Percentiles rank a stretch among this genome's conserved stretches.
These are phyloP conservation scores for Russula ochroleuca DNA, from an alignment of 768 basidiomycete genomes.

Conservation along the genomic window DNA sequence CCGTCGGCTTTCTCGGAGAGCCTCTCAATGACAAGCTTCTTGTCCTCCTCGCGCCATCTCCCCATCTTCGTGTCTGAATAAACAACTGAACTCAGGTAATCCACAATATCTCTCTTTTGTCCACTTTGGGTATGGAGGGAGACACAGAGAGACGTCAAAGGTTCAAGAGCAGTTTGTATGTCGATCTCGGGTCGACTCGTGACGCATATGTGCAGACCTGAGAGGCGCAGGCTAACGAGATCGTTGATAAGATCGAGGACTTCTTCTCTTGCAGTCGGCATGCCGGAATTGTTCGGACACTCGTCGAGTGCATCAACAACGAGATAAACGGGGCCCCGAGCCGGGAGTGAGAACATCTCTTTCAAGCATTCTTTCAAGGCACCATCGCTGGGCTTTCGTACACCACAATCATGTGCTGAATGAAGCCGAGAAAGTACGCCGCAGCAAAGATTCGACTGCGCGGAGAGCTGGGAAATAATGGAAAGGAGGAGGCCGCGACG, in stretches of 20 bases:
- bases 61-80: constrained; percentile 3
- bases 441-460: neutral
- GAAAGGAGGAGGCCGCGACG: neutral
- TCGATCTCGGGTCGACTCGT: neutral
- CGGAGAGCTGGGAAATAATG: neutral
- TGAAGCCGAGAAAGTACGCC: neutral
- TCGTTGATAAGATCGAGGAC: neutral
- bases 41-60: constrained; percentile 20
- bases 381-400: neutral
- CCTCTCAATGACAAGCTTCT: neutral
- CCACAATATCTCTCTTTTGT: constrained; percentile 1
- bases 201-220: neutral
- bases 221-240: neutral
- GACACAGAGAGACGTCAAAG: neutral
- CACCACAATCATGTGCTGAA: neutral
- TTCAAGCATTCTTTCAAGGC: neutral
- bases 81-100: neutral
- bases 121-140: constrained; percentile 6
- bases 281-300: neutral
- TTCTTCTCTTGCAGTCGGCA: neutral
- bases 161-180: neutral
- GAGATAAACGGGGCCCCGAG: neutral
- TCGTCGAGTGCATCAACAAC: neutral
- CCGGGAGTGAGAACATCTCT: neutral
- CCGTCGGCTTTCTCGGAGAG: constrained; percentile 5